Evolutionary conservation across 768 basidiomycete species (phyloP).

Genomic region (Russula dissimulans): DNA sequence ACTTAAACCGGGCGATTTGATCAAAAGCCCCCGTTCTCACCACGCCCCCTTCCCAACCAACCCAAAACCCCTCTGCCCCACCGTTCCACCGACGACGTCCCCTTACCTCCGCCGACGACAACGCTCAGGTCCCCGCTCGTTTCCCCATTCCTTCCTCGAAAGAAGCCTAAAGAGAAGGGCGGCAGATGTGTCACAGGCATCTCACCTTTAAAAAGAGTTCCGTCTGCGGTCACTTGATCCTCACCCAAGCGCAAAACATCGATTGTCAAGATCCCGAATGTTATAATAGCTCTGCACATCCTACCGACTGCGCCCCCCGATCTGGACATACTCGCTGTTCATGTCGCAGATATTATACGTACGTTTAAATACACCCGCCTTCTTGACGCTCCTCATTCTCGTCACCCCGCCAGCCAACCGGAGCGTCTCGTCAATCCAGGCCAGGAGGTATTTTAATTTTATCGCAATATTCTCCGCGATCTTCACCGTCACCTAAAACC

Average conservation of each 20-base stretch:
- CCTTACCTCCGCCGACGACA: conserved; percentile 18
- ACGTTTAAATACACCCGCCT: conserved; percentile 14
- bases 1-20: conserved; percentile 9
- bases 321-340: conserved; percentile 17
- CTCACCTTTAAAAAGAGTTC: conserved; percentile 43
- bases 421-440: conserved; percentile 35
- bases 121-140: conserved; percentile 2
- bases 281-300: conserved; percentile 41
- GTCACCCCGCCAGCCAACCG: conserved; percentile 36
- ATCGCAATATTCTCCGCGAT: not conserved
- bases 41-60: not conserved
- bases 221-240: conserved; percentile 49
- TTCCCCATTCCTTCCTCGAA: not conserved
- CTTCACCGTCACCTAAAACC: not conserved
- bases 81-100: conserved; percentile 8
- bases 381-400: not conserved
- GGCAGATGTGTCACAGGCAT: conserved; percentile 54
- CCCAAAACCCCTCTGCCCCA: not conserved
- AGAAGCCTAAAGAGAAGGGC: not conserved
- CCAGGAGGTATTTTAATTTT: conserved; percentile 37
- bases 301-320: conserved; percentile 33
- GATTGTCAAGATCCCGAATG: conserved; percentile 47
- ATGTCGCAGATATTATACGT: conserved; percentile 54
- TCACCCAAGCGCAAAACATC: conserved; percentile 33
- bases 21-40: conserved; percentile 1